phyloP scores from a whole-genome alignment of 768 basidiomycete species.

The Baorangia bicolor region DNA sequence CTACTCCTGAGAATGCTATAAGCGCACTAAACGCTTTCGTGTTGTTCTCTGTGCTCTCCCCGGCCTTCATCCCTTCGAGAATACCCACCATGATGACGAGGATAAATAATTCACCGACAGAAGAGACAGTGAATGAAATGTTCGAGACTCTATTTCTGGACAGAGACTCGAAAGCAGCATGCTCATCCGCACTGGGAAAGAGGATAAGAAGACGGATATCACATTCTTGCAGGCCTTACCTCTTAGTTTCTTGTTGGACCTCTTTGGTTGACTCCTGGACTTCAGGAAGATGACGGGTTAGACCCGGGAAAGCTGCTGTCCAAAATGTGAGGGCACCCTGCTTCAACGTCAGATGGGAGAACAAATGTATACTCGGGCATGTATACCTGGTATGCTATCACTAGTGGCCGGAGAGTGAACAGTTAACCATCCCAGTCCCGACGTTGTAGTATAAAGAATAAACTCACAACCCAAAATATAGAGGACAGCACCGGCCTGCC shows the following conservation, averaged over 20 bases:
- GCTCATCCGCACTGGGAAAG: slow-evolving; percentile 43
- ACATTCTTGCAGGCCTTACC: slow-evolving; percentile 32
- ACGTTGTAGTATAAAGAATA: neutral
- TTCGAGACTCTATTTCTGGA: slow-evolving; percentile 74
- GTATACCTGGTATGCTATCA: slow-evolving; percentile 68
- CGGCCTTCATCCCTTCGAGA: slow-evolving; percentile 60
- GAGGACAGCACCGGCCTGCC: slow-evolving; percentile 58
- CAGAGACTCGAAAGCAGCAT: slow-evolving; percentile 58
- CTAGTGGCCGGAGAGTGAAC: slow-evolving; percentile 30
- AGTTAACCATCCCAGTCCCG: neutral
- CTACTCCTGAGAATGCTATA: slow-evolving; percentile 77
- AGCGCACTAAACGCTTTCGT: slow-evolving; percentile 72
- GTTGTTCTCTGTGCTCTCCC: slow-evolving; percentile 65
- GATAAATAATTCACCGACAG: slow-evolving; percentile 67
- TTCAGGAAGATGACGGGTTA: slow-evolving; percentile 68
- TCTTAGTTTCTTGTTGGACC: slow-evolving; percentile 43
- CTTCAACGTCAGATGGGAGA: neutral
- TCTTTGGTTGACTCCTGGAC: slow-evolving; percentile 52
- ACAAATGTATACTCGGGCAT: neutral
- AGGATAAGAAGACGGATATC: neutral
- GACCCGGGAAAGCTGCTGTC: slow-evolving; percentile 80
- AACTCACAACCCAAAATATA: slow-evolving; percentile 64
- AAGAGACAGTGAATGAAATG: slow-evolving; percentile 68
- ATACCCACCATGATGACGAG: slow-evolving; percentile 76
- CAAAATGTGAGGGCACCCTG: slow-evolving; percentile 75